A percentile compares a stretch with the other conserved stretches of the same genome.
Evolutionary conservation across 805 yeast genomes (phyloP).

Genomic region (Hagleromyces aurorensis): DNA sequence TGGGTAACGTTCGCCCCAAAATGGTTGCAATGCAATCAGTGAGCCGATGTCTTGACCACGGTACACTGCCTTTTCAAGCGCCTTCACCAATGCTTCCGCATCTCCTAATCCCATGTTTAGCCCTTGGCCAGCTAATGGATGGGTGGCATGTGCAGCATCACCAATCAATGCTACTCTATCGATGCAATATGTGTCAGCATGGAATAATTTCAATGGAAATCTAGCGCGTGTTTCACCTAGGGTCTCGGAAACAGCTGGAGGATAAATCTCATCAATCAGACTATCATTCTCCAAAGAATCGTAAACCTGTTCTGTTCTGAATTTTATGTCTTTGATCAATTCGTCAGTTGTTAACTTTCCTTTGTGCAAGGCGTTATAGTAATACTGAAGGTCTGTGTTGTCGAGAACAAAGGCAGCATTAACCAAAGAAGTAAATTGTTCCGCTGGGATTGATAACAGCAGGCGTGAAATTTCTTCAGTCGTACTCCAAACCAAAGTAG

Average conservation of each 20-base stretch:
- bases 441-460: constrained; percentile 49
- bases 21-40: constrained; percentile 72
- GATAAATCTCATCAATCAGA: constrained; percentile 52
- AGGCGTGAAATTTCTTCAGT: constrained; percentile 65
- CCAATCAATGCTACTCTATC: constrained; percentile 91
- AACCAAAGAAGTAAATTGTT: constrained; percentile 57
- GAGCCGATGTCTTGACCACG: constrained; percentile 89
- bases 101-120: constrained; percentile 96
- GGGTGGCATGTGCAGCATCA: constrained; percentile 97
- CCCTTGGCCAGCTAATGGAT: constrained; percentile 97
- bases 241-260: constrained; percentile 56
- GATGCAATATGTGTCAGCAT: constrained; percentile 81
- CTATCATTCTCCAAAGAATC: constrained; percentile 30
- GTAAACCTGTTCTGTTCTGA: constrained; percentile 45
- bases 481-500: constrained; percentile 92
- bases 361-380: constrained; percentile 39
- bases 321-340: constrained; percentile 58
- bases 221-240: constrained; percentile 65
- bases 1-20: constrained; percentile 76
- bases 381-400: constrained; percentile 65
- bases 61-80: constrained; percentile 59
- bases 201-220: constrained; percentile 82
- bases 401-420: constrained; percentile 84
- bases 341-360: constrained; percentile 34
- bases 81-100: constrained; percentile 59